phyloP scores from a whole-genome alignment of 139 green algal genomes.

The Raphidocelis subcapitata region DNA sequence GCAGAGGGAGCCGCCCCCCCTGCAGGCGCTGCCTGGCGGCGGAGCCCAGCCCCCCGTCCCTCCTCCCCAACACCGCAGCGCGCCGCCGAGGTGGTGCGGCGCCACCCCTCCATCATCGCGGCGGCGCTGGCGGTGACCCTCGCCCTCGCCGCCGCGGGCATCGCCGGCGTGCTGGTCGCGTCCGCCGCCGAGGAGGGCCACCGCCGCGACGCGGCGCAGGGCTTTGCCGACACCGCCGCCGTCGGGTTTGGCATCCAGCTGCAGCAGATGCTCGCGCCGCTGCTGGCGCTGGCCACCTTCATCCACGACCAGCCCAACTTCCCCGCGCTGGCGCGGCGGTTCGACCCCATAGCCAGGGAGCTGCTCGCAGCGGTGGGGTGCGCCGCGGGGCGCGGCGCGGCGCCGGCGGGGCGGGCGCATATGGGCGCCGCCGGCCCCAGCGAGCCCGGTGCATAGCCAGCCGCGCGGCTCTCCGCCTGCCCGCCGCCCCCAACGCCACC shows the following conservation, averaged over 20 bases:
- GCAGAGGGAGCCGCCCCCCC: too few relatives aligned
- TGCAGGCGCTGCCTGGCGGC: too few relatives aligned
- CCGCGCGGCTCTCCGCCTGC: too few relatives aligned
- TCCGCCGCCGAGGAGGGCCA: background rate
- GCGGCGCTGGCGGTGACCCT: background rate
- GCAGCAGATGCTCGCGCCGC: constrained; percentile 3
- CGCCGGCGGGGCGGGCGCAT: too few relatives aligned
- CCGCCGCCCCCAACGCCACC: too few relatives aligned
- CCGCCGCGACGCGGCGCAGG: background rate
- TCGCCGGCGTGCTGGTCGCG: constrained; percentile 11
- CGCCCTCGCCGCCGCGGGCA: background rate
- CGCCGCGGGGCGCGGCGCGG: too few relatives aligned
- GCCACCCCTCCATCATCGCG: background rate
- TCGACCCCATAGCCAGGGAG: constrained; percentile 10
- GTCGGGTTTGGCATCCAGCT: constrained; percentile 18
- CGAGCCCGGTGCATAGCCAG: too few relatives aligned
- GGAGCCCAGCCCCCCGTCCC: too few relatives aligned
- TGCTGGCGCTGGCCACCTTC: background rate
- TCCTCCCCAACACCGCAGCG: too few relatives aligned
- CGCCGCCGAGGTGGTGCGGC: background rate
- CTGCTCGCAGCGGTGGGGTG: constrained; percentile 5
- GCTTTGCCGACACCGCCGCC: constrained; percentile 16
- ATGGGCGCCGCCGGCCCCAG: too few relatives aligned
- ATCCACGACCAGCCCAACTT: constrained; percentile 19
- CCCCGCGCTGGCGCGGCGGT: background rate